Evolutionary conservation across 495 filamentous ascomycete genomes (phyloP), one percentile per base, ranked within the genome.

Genomic region (Bacidia gigantensis): DNA sequence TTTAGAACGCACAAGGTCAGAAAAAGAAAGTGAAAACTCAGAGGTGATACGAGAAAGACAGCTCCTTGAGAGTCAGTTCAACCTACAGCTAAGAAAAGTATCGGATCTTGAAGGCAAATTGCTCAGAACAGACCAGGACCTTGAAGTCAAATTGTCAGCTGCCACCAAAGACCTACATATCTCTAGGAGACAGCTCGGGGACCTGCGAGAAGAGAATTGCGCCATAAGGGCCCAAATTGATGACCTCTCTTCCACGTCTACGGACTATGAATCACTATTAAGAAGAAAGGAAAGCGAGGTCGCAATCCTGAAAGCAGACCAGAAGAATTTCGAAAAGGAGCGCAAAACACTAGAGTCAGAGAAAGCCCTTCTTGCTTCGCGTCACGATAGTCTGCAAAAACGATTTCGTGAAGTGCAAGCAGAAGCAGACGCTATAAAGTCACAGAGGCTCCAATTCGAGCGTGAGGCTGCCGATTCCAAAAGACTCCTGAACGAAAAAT

Each of bases 261-360:
- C 89, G 0, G 81, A 84, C 57, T 98, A 94, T 55, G 92, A 97
- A 63, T 92, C 96, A 60, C 76, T 96, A 48, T 81, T 98, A 17
- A 72, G 87, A 21, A 81, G 84, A 47, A 97, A 97, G 63, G 93
- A 98, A 60, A 95, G 90, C 65, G 92, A 98, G 60, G 72, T 97
- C 38, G 76, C 83, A 1, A 72, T 97, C 49, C 73, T 97, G 20
- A 83, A 87, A 46, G 78, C 83, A 1, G 92, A 98, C 61, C 76
- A 83, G 32, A 86, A 83, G 64, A 85, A 81, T 53, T 76, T 79
- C 53, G 83, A 89, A 56, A 76, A 81, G 45, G 88, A 94, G 49
- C 82, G 81, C n/a, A 80, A 75, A 42, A 69, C 69, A 25, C 77
- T 90, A 39, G 88, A 95, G 48, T 73, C 83, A 11, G 86, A 96